Evolutionary conservation across 169 alveolate genomes (phyloP).

Genomic region (Cryptosporidium meleagridis): DNA sequence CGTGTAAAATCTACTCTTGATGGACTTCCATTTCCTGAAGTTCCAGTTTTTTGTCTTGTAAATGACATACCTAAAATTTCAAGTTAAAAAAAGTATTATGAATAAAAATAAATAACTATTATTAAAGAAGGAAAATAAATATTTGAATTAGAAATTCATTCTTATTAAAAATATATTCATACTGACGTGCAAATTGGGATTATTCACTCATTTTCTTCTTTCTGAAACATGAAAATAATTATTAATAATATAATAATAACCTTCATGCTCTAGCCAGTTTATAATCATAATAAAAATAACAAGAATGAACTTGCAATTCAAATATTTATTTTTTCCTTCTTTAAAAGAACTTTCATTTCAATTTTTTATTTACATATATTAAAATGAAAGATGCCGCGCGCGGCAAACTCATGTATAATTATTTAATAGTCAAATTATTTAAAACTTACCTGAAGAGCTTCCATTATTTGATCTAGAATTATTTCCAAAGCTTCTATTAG

Average conservation of each 20-base stretch:
- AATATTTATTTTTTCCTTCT: too few relatives aligned
- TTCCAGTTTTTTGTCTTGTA: constrained; percentile 36
- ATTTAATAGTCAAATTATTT: background rate
- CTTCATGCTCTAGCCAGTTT: constrained; percentile 50
- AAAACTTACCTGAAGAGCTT: constrained; percentile 53
- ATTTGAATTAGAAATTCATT: background rate
- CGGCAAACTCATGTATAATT: background rate
- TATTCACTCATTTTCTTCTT: constrained; percentile 25
- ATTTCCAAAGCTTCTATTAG: background rate
- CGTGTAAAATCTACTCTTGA: constrained; percentile 33
- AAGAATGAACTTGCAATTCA: background rate
- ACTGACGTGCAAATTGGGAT: constrained; percentile 76
- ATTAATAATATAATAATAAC: background rate
- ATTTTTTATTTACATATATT: background rate
- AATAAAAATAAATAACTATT: background rate
- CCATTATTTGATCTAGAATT: background rate
- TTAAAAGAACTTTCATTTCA: too few relatives aligned
- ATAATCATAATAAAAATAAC: constrained; percentile 39
- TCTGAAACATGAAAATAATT: constrained; percentile 23
- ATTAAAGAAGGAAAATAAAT: background rate
- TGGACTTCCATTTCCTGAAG: constrained; percentile 3
- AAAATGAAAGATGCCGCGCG: background rate
- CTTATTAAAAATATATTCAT: constrained; percentile 23
- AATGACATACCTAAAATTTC: constrained; percentile 23
- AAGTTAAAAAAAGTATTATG: background rate